Evolutionary conservation across 306 rosid species (phyloP).

Genomic region (Ziziphus jujuba): DNA sequence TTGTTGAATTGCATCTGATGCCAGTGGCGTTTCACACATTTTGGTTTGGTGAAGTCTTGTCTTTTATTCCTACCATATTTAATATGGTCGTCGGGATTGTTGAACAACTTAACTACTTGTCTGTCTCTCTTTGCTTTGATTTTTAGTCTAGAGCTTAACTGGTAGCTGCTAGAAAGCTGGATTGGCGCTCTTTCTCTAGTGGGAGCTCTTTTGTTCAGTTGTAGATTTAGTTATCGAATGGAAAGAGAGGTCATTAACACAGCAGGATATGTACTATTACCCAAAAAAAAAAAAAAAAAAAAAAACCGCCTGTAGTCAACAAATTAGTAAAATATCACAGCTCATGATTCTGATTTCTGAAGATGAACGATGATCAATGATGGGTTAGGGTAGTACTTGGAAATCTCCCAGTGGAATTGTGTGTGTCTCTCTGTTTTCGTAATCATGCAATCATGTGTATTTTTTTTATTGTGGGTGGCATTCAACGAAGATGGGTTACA

Average conservation of each 20-base stretch:
- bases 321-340: neutral
- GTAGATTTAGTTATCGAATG: neutral
- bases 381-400: neutral
- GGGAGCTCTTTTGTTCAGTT: neutral
- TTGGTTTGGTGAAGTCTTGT: slow-evolving; percentile 22
- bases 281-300: too few species aligned
- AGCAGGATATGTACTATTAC: neutral
- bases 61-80: neutral
- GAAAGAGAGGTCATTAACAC: neutral
- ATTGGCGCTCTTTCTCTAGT: neutral
- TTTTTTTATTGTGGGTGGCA: too few species aligned
- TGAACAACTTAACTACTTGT: slow-evolving; percentile 2
- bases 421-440: neutral
- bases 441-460: neutral
- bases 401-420: too few species aligned
- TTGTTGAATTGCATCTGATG: slow-evolving; percentile 47
- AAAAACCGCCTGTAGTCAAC: neutral
- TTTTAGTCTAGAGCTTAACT: neutral
- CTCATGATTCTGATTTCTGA: neutral
- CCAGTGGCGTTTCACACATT: slow-evolving; percentile 27
- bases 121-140: neutral
- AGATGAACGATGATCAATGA: slow-evolving; percentile 2
- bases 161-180: neutral
- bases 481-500: too few species aligned
- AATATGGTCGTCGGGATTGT: neutral